phyloP scores from a whole-genome alignment of 768 basidiomycete genomes.

The Chalciporus chontae region DNA sequence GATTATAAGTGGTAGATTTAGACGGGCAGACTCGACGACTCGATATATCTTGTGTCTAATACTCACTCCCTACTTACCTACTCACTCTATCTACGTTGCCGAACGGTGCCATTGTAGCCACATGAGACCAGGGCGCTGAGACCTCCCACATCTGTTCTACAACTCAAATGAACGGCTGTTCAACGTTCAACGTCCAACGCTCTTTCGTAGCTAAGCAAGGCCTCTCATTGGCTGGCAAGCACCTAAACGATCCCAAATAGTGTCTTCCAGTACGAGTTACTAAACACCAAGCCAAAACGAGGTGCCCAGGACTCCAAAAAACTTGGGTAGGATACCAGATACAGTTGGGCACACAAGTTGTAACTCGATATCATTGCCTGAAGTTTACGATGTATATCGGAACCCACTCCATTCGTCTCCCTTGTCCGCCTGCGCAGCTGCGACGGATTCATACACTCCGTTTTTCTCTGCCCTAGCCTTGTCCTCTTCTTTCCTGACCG shows the following conservation, averaged over 20 bases:
- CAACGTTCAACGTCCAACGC: too few species aligned
- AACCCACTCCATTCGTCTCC: slow-evolving; percentile 80
- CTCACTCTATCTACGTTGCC: slow-evolving; percentile 38
- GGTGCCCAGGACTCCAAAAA: too few species aligned
- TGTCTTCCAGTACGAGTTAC: too few species aligned
- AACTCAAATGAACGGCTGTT: too few species aligned
- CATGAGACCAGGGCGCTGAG: too few species aligned
- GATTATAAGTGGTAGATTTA: slow-evolving; percentile 20
- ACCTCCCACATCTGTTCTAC: too few species aligned
- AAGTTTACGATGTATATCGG: slow-evolving; percentile 49
- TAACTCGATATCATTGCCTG: not conserved
- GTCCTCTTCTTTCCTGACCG: slow-evolving; percentile 35
- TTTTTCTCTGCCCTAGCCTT: slow-evolving; percentile 36
- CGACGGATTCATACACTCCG: slow-evolving; percentile 51
- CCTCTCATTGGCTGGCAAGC: too few species aligned
- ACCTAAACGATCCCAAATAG: too few species aligned
- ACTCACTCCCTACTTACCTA: slow-evolving; percentile 34
- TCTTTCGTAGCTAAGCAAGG: too few species aligned
- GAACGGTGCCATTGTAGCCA: not conserved
- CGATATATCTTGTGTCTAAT: slow-evolving; percentile 21
- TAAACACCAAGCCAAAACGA: too few species aligned
- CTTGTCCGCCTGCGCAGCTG: slow-evolving; percentile 54
- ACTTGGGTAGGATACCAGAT: too few species aligned
- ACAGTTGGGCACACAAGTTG: slow-evolving; percentile 11
- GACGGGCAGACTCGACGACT: slow-evolving; percentile 4